Conservation (phyloP, 1,284 basidiomycete species). For the Gymnopus androsaceus region DNA sequence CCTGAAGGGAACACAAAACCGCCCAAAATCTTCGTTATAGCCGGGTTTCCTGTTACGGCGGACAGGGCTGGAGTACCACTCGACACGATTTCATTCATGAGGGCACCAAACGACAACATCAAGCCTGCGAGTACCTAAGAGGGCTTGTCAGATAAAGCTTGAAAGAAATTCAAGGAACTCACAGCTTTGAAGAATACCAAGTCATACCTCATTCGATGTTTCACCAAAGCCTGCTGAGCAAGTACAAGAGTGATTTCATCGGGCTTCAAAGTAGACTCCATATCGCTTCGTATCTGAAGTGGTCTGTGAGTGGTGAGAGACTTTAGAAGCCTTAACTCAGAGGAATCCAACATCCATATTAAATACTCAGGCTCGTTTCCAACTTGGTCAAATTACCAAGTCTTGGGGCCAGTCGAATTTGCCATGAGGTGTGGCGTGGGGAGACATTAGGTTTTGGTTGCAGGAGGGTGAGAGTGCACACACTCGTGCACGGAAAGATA, state of each 20-base stretch:
- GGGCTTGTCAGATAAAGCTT: background rate
- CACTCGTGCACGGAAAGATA: background rate
- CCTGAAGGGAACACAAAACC: conserved; percentile 75
- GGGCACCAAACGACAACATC: conserved; percentile 72
- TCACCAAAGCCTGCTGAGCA: conserved; percentile 57
- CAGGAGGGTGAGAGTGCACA: background rate
- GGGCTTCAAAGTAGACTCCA: conserved; percentile 65
- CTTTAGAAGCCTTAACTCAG: too few species aligned
- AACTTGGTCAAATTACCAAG: too few species aligned
- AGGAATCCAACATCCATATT: too few species aligned
- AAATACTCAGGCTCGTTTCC: too few species aligned
- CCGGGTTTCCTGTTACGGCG: conserved; percentile 51
- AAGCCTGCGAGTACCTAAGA: conserved; percentile 63
- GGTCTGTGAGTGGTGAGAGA: too few species aligned
- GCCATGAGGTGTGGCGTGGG: background rate
- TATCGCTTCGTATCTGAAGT: too few species aligned
- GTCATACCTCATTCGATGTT: conserved; percentile 64
- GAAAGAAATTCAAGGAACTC: conserved; percentile 26
- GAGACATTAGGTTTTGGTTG: background rate
- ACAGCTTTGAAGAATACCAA: conserved; percentile 69
- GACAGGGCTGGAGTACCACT: conserved; percentile 58
- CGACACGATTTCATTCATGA: conserved; percentile 60
- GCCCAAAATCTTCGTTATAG: conserved; percentile 63
- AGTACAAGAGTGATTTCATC: conserved; percentile 58
- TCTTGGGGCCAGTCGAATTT: background rate